These are phyloP conservation scores for Venturia oleaginea DNA, from an alignment of 2,329 filamentous ascomycete species.

Conservation along the genomic window DNA sequence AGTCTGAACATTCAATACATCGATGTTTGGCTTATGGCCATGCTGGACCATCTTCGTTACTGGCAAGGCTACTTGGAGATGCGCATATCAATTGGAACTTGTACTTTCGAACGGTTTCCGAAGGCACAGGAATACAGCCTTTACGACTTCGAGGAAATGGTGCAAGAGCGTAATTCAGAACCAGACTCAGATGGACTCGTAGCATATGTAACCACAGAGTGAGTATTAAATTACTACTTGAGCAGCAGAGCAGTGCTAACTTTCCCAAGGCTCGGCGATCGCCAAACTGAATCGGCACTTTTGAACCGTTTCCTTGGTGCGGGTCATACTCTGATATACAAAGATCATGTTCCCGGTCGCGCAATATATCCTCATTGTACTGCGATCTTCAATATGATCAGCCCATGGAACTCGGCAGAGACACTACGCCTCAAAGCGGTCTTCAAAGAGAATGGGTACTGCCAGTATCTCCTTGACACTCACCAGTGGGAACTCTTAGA, in stretches of 20 bases:
- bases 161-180: neutral
- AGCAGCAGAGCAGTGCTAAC: neutral
- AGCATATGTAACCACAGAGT: slow-evolving; percentile 5
- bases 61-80: slow-evolving; percentile 9
- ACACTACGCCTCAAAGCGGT: neutral
- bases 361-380: neutral
- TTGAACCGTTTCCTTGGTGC: neutral
- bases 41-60: neutral
- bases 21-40: neutral
- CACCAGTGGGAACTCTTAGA: slow-evolving; percentile 2
- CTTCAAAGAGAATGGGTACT: neutral
- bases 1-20: slow-evolving; percentile 8
- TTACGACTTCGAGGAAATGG: slow-evolving; percentile 1
- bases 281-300: neutral
- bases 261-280: neutral
- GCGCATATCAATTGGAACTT: slow-evolving; percentile 5
- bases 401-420: neutral
- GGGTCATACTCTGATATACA: neutral
- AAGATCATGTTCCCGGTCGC: neutral
- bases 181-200: neutral
- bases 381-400: neutral
- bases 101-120: neutral
- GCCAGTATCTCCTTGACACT: neutral
- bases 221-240: neutral
- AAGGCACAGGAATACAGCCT: neutral